phyloP scores from a whole-genome alignment of 345 rosid species.

The Gossypium bickii region DNA sequence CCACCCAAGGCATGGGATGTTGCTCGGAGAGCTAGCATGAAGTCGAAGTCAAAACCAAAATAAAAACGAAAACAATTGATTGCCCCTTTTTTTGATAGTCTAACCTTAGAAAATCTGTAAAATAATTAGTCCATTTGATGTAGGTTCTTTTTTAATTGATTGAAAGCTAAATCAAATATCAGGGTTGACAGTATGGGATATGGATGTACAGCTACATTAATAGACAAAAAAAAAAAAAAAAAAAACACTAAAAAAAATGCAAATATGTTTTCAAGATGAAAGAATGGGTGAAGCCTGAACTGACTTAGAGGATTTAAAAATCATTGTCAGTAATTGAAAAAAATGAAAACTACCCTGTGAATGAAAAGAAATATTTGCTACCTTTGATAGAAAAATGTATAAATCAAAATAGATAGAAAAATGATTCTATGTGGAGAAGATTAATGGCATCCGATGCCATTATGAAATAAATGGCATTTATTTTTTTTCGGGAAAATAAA shows the following conservation, averaged over 20 bases:
- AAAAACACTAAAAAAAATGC: too few relatives aligned
- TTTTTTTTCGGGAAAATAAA: too few relatives aligned
- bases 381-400: too few relatives aligned
- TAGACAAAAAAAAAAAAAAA: neutral
- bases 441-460: too few relatives aligned
- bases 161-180: neutral
- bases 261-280: neutral
- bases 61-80: constrained; percentile 32
- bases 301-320: too few relatives aligned
- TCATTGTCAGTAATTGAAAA: too few relatives aligned
- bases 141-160: neutral
- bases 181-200: neutral
- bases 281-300: too few relatives aligned
- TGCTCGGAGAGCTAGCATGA: constrained; percentile 86
- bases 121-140: constrained; percentile 10
- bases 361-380: too few relatives aligned
- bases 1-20: constrained; percentile 99
- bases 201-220: neutral
- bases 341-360: too few relatives aligned
- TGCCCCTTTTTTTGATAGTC: neutral
- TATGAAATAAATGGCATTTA: too few relatives aligned
- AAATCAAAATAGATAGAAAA: too few relatives aligned
- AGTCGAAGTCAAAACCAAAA: constrained; percentile 39
- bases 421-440: too few relatives aligned
- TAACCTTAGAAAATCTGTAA: constrained; percentile 11